Conservation (phyloP, 768 basidiomycete species). For the Suillus sp. region DNA sequence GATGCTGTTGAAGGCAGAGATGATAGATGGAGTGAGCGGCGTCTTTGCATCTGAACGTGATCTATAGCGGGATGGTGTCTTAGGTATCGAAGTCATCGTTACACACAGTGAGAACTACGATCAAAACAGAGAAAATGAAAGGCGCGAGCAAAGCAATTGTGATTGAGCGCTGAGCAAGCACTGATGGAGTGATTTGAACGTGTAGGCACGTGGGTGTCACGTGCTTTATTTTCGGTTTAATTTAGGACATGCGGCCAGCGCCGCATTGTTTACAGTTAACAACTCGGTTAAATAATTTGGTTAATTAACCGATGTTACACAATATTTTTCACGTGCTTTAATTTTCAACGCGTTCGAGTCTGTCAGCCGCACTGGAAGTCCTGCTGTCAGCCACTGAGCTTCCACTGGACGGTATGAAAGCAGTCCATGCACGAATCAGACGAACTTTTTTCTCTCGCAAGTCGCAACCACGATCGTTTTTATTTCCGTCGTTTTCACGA, state of each 20-base stretch:
- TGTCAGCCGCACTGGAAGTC: background rate
- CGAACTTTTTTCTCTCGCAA: background rate
- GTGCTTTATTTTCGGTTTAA: constrained; percentile 16
- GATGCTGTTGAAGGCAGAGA: constrained; percentile 42
- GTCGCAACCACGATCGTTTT: background rate
- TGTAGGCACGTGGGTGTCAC: constrained; percentile 23
- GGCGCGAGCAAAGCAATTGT: background rate
- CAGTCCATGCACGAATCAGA: background rate
- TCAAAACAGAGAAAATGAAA: constrained; percentile 3
- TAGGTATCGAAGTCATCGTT: constrained; percentile 36
- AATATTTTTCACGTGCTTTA: constrained; percentile 8
- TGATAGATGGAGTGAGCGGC: constrained; percentile 48
- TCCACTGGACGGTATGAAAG: background rate
- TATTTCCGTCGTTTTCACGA: background rate
- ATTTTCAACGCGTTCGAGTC: constrained; percentile 7
- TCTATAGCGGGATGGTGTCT: constrained; percentile 49
- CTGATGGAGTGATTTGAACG: background rate
- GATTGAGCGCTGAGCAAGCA: too few relatives aligned
- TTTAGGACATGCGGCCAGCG: too few relatives aligned
- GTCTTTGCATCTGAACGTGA: constrained; percentile 53
- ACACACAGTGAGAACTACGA: background rate
- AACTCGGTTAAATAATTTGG: too few relatives aligned
- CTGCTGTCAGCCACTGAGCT: constrained; percentile 5
- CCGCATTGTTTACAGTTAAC: too few relatives aligned
- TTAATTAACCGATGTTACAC: too few relatives aligned